phyloP scores from a whole-genome alignment of 2,329 filamentous ascomycete genomes.

The Capronia epimyces region DNA sequence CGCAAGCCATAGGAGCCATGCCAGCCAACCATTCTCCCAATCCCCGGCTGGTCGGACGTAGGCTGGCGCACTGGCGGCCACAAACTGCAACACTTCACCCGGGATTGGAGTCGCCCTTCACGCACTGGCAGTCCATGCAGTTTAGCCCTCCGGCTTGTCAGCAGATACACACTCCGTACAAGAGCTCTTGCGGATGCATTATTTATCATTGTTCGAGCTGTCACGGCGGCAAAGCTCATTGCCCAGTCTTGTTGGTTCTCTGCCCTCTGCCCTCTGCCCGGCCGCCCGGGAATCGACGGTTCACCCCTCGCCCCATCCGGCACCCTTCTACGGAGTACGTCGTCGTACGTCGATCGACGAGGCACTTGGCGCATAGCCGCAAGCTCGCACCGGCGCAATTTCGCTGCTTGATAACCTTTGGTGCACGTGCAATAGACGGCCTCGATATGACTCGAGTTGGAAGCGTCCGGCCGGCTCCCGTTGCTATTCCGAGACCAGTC shows the following conservation, averaged over 20 bases:
- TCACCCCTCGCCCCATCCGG: not conserved
- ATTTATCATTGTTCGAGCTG: not conserved
- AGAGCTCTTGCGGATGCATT: not conserved
- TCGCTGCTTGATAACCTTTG: slow-evolving; percentile 9
- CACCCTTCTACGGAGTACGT: not conserved
- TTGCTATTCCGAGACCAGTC: slow-evolving; percentile 11
- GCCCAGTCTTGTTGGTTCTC: not conserved
- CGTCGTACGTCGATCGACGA: not conserved
- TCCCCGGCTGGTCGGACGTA: slow-evolving; percentile 15
- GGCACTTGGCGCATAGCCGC: slow-evolving; percentile 1
- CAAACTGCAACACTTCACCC: slow-evolving; percentile 6
- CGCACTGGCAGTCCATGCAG: slow-evolving; percentile 7
- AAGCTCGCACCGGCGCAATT: slow-evolving; percentile 16
- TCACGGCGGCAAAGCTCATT: slow-evolving; percentile 6
- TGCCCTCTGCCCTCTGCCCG: too few relatives aligned
- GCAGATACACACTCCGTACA: too few relatives aligned
- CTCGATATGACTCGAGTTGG: slow-evolving; percentile 4
- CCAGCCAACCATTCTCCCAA: slow-evolving; percentile 18
- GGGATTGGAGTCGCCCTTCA: slow-evolving; percentile 2
- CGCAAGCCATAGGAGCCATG: slow-evolving; percentile 18
- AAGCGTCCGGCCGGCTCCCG: slow-evolving; percentile 2
- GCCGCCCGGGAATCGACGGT: not conserved
- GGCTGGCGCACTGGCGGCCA: slow-evolving; percentile 24
- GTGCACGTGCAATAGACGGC: slow-evolving; percentile 10
- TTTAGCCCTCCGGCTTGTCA: not conserved